phyloP scores from a whole-genome alignment of 2,329 filamentous ascomycete species.

The Coniochaeta ligniaria region DNA sequence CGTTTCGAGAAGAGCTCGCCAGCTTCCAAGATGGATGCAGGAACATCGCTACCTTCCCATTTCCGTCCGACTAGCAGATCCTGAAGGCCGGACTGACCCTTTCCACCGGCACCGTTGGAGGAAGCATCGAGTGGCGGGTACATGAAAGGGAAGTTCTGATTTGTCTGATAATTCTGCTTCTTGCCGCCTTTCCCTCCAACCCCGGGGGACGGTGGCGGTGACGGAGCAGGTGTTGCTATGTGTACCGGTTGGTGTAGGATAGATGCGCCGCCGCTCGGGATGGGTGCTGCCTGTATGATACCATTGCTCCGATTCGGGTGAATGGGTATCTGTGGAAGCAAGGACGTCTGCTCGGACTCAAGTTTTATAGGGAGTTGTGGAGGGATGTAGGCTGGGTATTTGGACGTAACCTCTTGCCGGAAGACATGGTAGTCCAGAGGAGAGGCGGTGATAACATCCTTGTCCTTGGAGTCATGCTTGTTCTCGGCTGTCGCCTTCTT shows the following conservation, averaged over 20 bases:
- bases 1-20: slow-evolving; percentile 85
- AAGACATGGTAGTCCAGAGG: slow-evolving; percentile 95
- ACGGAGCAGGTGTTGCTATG: slow-evolving; percentile 96
- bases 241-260: slow-evolving; percentile 95
- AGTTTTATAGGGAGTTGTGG: slow-evolving; percentile 76
- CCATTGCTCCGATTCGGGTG: slow-evolving; percentile 60
- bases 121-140: slow-evolving; percentile 87
- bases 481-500: slow-evolving; percentile 66
- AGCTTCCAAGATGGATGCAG: slow-evolving; percentile 89
- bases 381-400: slow-evolving; percentile 94
- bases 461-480: slow-evolving; percentile 51
- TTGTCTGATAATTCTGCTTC: slow-evolving; percentile 99
- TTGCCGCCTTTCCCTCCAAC: slow-evolving; percentile 89
- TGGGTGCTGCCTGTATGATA: slow-evolving; percentile 50
- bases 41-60: slow-evolving; percentile 93
- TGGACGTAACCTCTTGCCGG: slow-evolving; percentile 92
- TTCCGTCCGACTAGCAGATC: slow-evolving; percentile 72
- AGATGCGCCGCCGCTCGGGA: slow-evolving; percentile 57
- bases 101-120: slow-evolving; percentile 86
- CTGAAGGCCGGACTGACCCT: slow-evolving; percentile 74
- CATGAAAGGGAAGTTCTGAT: slow-evolving; percentile 96
- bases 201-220: slow-evolving; percentile 82
- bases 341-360: slow-evolving; percentile 84
- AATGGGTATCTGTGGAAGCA: slow-evolving; percentile 77
- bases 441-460: slow-evolving; percentile 82